phyloP scores from a whole-genome alignment of 495 filamentous ascomycete species.

The Xylaria bambusicola region DNA sequence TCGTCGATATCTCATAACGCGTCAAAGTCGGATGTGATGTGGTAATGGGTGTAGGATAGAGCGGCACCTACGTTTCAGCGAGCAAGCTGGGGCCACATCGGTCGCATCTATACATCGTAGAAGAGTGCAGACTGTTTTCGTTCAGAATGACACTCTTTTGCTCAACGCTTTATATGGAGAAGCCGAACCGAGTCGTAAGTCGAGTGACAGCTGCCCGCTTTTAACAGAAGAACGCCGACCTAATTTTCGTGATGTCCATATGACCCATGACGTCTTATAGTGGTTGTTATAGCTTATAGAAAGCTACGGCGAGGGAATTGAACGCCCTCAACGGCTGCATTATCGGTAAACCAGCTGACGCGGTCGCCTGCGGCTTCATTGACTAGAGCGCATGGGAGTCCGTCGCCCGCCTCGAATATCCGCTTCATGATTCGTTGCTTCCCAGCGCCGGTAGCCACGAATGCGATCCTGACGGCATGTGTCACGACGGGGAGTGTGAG shows the following conservation, averaged over 20 bases:
- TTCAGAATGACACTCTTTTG: background rate
- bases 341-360: constrained; percentile 94
- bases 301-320: constrained; percentile 68
- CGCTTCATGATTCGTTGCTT: constrained; percentile 91
- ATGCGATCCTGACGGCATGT: constrained; percentile 80
- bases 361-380: constrained; percentile 80
- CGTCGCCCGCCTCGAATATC: constrained; percentile 80
- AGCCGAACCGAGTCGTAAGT: too few relatives aligned
- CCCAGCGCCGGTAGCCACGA: constrained; percentile 82
- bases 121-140: background rate
- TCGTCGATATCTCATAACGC: constrained; percentile 14
- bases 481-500: constrained; percentile 86
- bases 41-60: background rate
- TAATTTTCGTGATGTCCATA: background rate
- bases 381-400: constrained; percentile 83
- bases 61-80: background rate
- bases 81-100: background rate
- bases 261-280: background rate
- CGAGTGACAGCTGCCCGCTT: too few relatives aligned
- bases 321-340: constrained; percentile 78
- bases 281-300: constrained; percentile 24
- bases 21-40: constrained; percentile 8
- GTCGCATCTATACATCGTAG: background rate
- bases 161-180: too few relatives aligned
- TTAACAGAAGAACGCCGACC: background rate